These are phyloP conservation scores for Eucalyptus regnans DNA, from an alignment of 345 rosid genomes.

Conservation along the genomic window DNA sequence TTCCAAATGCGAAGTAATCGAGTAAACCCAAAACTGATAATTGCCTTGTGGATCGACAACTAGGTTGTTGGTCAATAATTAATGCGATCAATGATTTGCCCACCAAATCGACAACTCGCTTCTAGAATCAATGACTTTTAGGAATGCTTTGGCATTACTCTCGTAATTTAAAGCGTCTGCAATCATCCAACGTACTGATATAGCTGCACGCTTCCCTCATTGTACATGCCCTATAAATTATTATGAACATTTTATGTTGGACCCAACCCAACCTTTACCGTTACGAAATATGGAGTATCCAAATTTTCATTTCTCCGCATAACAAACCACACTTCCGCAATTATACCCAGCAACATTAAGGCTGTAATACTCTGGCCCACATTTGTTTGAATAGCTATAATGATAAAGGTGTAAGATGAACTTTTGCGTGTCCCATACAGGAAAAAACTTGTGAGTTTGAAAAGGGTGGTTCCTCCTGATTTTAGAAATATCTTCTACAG, in stretches of 20 bases:
- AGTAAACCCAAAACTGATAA: too few species aligned
- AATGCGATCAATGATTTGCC: too few species aligned
- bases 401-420: neutral
- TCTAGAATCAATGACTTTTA: too few species aligned
- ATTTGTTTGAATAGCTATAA: neutral
- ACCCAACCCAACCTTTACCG: neutral
- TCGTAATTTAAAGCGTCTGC: neutral
- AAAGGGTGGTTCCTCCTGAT: neutral
- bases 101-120: too few species aligned
- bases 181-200: neutral
- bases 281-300: neutral
- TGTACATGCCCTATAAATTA: neutral
- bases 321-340: neutral
- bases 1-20: too few species aligned
- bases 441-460: neutral
- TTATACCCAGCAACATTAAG: neutral
- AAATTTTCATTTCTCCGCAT: neutral
- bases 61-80: too few species aligned
- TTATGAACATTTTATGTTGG: neutral
- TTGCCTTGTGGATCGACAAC: too few species aligned
- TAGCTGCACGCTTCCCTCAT: neutral
- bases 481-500: neutral
- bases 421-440: neutral
- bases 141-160: neutral
- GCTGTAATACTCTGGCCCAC: neutral